Evolutionary conservation across 352 stramenopile genomes (phyloP).

Genomic region (Globisporangium orthogonon): DNA sequence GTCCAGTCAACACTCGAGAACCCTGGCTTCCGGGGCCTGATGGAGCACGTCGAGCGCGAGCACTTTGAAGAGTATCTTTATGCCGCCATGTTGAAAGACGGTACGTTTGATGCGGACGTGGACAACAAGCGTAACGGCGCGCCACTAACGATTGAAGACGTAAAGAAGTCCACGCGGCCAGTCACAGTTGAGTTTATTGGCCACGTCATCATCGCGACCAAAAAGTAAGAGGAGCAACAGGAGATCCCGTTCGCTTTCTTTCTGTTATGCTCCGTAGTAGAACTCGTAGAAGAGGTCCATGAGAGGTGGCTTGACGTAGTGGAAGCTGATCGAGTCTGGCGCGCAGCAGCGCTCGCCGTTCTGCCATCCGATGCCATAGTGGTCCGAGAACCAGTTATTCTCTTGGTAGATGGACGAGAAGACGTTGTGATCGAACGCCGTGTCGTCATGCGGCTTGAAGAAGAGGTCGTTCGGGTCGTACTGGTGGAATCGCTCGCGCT

Average conservation of each 20-base stretch:
- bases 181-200: neutral
- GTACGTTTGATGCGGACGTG: neutral
- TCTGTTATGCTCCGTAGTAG: conserved; percentile 37
- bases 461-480: conserved; percentile 75
- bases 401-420: conserved; percentile 79
- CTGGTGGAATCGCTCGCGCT: conserved; percentile 81
- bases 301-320: conserved; percentile 81
- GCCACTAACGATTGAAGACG: neutral
- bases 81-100: neutral
- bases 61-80: neutral
- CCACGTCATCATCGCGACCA: neutral
- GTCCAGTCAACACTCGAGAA: neutral
- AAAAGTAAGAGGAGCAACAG: no score
- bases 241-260: no score
- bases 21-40: neutral
- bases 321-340: conserved; percentile 74
- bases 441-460: conserved; percentile 54
- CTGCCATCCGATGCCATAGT: conserved; percentile 73
- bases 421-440: conserved; percentile 63
- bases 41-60: neutral
- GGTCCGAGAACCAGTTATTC: conserved; percentile 88
- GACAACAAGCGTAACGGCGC: no score
- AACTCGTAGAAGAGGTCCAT: conserved; percentile 85
- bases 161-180: neutral
- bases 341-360: conserved; percentile 73